Evolutionary conservation across 163 green algal genomes (phyloP), one percentile per base, ranked within the genome.

Genomic region (Chlorella variabilis): DNA sequence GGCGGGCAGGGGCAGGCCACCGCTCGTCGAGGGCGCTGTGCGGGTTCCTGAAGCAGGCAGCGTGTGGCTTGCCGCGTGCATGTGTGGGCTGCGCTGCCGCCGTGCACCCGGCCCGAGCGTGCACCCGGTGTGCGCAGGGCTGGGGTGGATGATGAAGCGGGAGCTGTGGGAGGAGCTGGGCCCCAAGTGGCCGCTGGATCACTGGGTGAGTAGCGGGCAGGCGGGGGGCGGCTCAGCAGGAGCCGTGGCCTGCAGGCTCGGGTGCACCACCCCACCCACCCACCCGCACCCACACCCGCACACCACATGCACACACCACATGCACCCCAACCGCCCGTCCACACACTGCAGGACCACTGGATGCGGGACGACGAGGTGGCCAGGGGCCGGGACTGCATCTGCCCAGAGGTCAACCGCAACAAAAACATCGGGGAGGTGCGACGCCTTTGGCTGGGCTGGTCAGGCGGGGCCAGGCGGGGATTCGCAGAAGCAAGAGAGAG

Each of bases 101-200:
- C n/a, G n/a, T n/a, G n/a, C n/a, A n/a, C n/a, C n/a, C n/a, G n/a
- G n/a, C n/a, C n/a, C n/a, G n/a, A 68, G 59, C 5, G 27, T 67
- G 59, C 38, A 27, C 34, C 27, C 29, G 18, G 9, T 70, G 31
- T 18, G 7, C 31, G 36, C 73, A 80, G 73, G 89, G 11, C 84
- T 91, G 31, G 89, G 89, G 17, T 93, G 89, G 89, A 90, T 93
- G 89, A 75, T 93, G 83, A 77, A 68, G 62, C 67, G 83, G 1
- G 6, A 88, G 76, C 70, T 93, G 68, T 93, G 89, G 89, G 29
- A 62, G 54, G 89, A 93, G 77, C 65, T 93, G 17, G 69, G 82
- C 9, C 71, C 65, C 4, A 25, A 56, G 1, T 93, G 84, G 77
- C 87, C 89, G 59, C 39, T 73, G 58, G 73, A 80, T 56, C 73